Conservation (phyloP, 352 stramenopile genomes). For the Halophytophthora polymorphica region DNA sequence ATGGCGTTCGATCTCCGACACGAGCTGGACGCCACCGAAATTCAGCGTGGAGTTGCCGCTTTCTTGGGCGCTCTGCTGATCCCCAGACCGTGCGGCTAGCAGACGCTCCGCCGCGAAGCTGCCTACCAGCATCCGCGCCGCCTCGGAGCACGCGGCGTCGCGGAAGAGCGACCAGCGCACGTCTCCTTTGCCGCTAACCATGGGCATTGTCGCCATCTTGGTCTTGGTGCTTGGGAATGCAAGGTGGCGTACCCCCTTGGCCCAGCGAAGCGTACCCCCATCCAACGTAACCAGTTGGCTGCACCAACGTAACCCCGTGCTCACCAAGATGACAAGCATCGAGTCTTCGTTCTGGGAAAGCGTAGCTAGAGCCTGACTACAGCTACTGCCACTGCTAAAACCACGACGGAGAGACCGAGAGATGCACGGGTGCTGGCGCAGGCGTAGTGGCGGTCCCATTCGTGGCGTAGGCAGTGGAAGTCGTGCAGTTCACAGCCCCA, state of each 20-base stretch:
- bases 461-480: conserved; percentile 90
- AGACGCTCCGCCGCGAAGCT: conserved; percentile 16
- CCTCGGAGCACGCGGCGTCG: conserved; percentile 13
- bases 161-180: conserved; percentile 35
- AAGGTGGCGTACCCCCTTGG: conserved; percentile 11
- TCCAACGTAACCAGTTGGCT: conserved; percentile 1
- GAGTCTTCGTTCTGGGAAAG: not conserved
- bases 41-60: conserved; percentile 6
- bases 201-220: conserved; percentile 7
- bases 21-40: conserved; percentile 22
- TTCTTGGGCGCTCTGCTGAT: not conserved
- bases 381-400: conserved; percentile 15
- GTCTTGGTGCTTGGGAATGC: conserved; percentile 3
- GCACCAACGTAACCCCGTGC: conserved; percentile 16
- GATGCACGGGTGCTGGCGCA: conserved; percentile 24
- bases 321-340: not conserved
- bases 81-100: conserved; percentile 1
- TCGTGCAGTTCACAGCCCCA: conserved; percentile 87
- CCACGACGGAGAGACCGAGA: conserved; percentile 7
- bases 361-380: conserved; percentile 15
- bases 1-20: conserved; percentile 23
- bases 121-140: conserved; percentile 16
- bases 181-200: conserved; percentile 2
- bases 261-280: not conserved
- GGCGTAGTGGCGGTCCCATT: conserved; percentile 77